These are phyloP conservation scores for Elasticomyces elasticus DNA, from an alignment of 495 filamentous ascomycete genomes.

Conservation along the genomic window DNA sequence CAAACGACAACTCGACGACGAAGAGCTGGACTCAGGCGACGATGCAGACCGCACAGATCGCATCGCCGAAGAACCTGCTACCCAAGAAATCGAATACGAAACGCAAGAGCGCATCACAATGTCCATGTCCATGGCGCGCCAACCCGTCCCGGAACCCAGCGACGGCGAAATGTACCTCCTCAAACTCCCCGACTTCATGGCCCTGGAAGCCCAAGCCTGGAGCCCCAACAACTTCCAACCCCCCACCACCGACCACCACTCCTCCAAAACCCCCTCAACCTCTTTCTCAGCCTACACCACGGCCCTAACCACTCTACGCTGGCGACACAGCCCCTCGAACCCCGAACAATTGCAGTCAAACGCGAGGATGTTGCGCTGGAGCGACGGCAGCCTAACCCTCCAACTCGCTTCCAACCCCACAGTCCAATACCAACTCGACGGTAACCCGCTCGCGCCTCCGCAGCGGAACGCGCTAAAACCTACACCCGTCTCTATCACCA, in stretches of 20 bases:
- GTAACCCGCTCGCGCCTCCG: constrained; percentile 64
- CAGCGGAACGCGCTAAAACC: constrained; percentile 37
- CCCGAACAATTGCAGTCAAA: constrained; percentile 58
- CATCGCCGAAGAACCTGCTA: constrained; percentile 12
- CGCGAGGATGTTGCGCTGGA: constrained; percentile 68
- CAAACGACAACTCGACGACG: constrained; percentile 56
- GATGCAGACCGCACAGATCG: constrained; percentile 52
- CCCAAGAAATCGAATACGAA: constrained; percentile 29
- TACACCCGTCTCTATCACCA: constrained; percentile 35
- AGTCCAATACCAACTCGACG: constrained; percentile 69
- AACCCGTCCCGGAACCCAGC: constrained; percentile 59
- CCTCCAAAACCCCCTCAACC: constrained; percentile 29
- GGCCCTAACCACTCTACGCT: constrained; percentile 58
- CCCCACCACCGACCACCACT: constrained; percentile 47
- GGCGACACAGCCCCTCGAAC: constrained; percentile 57
- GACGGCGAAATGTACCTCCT: constrained; percentile 64
- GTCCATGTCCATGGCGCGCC: constrained; percentile 33
- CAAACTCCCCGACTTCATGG: constrained; percentile 69
- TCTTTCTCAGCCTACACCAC: constrained; percentile 51
- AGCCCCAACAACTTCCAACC: constrained; percentile 60
- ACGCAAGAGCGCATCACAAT: constrained; percentile 23
- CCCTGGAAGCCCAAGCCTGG: constrained; percentile 63
- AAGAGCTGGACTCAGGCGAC: constrained; percentile 72
- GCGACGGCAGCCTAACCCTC: constrained; percentile 74
- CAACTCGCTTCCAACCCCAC: constrained; percentile 60